Evolutionary conservation across 2,329 filamentous ascomycete genomes (phyloP).

Genomic region (Rutstroemia sp.): DNA sequence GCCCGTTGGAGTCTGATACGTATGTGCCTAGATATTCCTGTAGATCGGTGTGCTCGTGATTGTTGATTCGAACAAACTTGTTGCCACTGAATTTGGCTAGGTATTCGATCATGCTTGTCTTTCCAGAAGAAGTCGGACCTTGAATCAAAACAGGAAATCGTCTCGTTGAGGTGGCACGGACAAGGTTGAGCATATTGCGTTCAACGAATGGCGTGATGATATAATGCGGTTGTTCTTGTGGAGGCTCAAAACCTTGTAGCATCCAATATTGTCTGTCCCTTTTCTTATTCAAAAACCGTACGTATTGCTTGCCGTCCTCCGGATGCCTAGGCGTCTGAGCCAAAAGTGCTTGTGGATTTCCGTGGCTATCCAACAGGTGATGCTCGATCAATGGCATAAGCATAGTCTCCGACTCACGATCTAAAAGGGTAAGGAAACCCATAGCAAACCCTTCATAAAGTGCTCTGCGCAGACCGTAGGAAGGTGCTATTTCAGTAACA

Average conservation of each 20-base stretch:
- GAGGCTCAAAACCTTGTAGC: conserved; percentile 60
- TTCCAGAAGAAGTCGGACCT: conserved; percentile 92
- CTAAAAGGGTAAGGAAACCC: conserved; percentile 89
- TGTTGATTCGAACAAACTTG: conserved; percentile 97
- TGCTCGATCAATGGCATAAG: conserved; percentile 74
- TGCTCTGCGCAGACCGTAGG: conserved; percentile 78
- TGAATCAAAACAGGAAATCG: conserved; percentile 93
- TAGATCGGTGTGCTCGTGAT: conserved; percentile 96
- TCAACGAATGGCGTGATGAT: conserved; percentile 96
- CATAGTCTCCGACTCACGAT: conserved; percentile 71
- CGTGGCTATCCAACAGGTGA: conserved; percentile 65
- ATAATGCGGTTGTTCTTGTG: conserved; percentile 76
- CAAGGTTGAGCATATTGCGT: conserved; percentile 88
- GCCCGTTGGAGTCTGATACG: conserved; percentile 76
- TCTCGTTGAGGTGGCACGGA: conserved; percentile 84
- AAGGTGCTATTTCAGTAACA: conserved; percentile 73
- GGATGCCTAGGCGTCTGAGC: conserved; percentile 73
- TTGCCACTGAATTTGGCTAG: conserved; percentile 95
- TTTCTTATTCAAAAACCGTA: conserved; percentile 64
- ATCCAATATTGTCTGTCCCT: conserved; percentile 80
- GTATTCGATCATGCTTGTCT: conserved; percentile 99
- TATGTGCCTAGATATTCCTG: conserved; percentile 98
- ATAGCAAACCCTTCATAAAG: conserved; percentile 95
- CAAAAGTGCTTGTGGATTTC: conserved; percentile 64
- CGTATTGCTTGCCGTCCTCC: conserved; percentile 67